Percentiles rank a stretch among this genome's conserved stretches.
phyloP scores from a whole-genome alignment of 805 yeast species.

The Candida loeiensis region DNA sequence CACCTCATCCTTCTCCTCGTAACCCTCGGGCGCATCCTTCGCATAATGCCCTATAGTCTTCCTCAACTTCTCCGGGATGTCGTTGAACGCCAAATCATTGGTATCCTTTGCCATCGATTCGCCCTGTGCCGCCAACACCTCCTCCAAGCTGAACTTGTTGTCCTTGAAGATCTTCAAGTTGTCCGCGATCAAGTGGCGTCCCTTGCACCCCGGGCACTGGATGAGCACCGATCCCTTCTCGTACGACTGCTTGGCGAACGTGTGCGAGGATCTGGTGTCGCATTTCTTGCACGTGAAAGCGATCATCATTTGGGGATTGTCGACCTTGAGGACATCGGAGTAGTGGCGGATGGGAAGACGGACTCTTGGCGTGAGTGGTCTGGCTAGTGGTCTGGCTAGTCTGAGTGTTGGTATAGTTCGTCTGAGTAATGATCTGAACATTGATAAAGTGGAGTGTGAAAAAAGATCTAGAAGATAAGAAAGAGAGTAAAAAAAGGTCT shows the following conservation, averaged over 20 bases:
- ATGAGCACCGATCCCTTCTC: slow-evolving; percentile 80
- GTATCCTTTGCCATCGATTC: slow-evolving; percentile 63
- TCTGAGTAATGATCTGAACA: too few relatives aligned
- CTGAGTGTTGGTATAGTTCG: too few relatives aligned
- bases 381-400: too few relatives aligned
- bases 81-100: slow-evolving; percentile 67
- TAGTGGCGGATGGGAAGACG: background rate
- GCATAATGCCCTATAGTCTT: slow-evolving; percentile 60
- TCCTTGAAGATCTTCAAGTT: slow-evolving; percentile 70
- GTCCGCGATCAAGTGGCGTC: slow-evolving; percentile 88
- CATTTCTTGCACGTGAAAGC: slow-evolving; percentile 93
- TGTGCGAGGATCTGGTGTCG: slow-evolving; percentile 76
- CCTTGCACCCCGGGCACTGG: slow-evolving; percentile 88
- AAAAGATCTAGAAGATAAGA: too few relatives aligned
- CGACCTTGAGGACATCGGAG: slow-evolving; percentile 44
- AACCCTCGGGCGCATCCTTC: slow-evolving; percentile 56
- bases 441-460: too few relatives aligned
- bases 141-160: slow-evolving; percentile 70
- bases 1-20: slow-evolving; percentile 13
- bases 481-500: too few relatives aligned
- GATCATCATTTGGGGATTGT: slow-evolving; percentile 76
- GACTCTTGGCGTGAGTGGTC: too few relatives aligned
- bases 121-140: slow-evolving; percentile 71
- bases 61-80: slow-evolving; percentile 56
- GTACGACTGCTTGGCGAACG: slow-evolving; percentile 91